A percentile compares a stretch with the other conserved stretches of the same genome.
Evolutionary conservation across 164 flowering plant genomes (phyloP).

Genomic region (Santalum album): DNA sequence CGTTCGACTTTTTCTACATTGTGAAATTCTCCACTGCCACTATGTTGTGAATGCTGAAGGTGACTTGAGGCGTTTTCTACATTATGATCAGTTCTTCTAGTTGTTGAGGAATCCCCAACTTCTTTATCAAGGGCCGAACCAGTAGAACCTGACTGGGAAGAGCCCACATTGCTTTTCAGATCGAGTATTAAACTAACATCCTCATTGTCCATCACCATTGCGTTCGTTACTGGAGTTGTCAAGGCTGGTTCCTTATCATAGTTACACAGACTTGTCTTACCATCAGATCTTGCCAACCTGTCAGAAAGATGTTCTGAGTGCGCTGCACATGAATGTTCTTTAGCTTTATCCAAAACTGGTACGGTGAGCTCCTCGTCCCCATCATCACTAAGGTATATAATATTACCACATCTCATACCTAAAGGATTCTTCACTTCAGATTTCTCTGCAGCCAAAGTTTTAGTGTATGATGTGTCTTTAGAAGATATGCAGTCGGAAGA

Average conservation of each 20-base stretch:
- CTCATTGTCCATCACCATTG: constrained; percentile 22
- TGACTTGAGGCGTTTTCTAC: constrained; percentile 11
- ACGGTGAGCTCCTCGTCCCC: constrained; percentile 30
- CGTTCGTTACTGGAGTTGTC: constrained; percentile 24
- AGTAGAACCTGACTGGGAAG: constrained; percentile 10
- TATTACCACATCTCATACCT: constrained; percentile 9
- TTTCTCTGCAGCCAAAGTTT: constrained; percentile 8
- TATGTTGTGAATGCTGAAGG: constrained; percentile 13
- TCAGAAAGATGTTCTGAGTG: constrained; percentile 15
- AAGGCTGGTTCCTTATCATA: constrained; percentile 16
- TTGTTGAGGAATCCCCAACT: constrained; percentile 7
- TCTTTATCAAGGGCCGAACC: constrained; percentile 15
- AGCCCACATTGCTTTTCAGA: constrained; percentile 13
- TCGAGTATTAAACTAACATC: constrained; percentile 11
- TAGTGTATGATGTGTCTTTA: constrained; percentile 15
- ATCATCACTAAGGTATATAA: constrained; percentile 49
- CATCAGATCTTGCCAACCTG: constrained; percentile 15
- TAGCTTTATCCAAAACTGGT: constrained; percentile 11
- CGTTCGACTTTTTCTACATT: constrained; percentile 24
- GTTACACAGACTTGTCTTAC: constrained; percentile 25
- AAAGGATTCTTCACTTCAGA: constrained; percentile 18
- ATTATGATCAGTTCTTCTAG: constrained; percentile 14
- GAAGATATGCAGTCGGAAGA: constrained; percentile 10
- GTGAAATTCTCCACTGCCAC: constrained; percentile 18
- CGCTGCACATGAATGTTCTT: constrained; percentile 12